Base-by-base conservation (phyloP, 768 basidiomycete species). In the Crepidotus variabilis region DNA sequence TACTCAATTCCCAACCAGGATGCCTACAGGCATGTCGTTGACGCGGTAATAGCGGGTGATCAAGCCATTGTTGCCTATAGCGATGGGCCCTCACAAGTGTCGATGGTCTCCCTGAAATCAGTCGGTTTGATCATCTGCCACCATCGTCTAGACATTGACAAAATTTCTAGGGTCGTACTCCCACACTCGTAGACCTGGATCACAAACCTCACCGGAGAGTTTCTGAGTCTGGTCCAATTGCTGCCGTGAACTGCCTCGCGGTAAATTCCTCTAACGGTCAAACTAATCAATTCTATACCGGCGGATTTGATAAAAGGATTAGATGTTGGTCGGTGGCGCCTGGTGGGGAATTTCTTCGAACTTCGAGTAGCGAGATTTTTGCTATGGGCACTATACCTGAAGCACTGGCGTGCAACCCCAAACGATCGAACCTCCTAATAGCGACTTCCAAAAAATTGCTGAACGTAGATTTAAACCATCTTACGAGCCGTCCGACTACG, bases 261-360 rank as follows among this genome's bases (percentile, higher is more conserved):
- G 67, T 75, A 45, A 67, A 57, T 22, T 47, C 24, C 22, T 46
- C 72, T 55, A 68, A 63, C 56, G 63, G 64, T 45, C 54, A 67
- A 56, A 56, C 67, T 63, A 62, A 60, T 21, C 22, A 58, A 20
- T 82, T 83, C 66, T 71, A 81, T 55, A 75, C 79, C 34, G 80
- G 79, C 52, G 79, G 77, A 24, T 70, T 75, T 61, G 78, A 82
- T 67, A 75, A 77, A 63, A 64, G 63, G 47, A 65, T 79, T 39
- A 68, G 72, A 58, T 60, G 75, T 51, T 80, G 80, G 77, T 71
- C 54, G 67, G 72, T 64, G 62, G 64, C 45, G 57, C 62, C 54
- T 21, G n/a, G 47, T n/a, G 35, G 52, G 28, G 32, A 57, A 33
- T 60, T 67, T 47, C 68, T 70, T 51, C 21, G 34, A 22, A 8